Evolutionary conservation across 2,329 filamentous ascomycete species (phyloP).

Genomic region (Pseudogymnoascus sp.): DNA sequence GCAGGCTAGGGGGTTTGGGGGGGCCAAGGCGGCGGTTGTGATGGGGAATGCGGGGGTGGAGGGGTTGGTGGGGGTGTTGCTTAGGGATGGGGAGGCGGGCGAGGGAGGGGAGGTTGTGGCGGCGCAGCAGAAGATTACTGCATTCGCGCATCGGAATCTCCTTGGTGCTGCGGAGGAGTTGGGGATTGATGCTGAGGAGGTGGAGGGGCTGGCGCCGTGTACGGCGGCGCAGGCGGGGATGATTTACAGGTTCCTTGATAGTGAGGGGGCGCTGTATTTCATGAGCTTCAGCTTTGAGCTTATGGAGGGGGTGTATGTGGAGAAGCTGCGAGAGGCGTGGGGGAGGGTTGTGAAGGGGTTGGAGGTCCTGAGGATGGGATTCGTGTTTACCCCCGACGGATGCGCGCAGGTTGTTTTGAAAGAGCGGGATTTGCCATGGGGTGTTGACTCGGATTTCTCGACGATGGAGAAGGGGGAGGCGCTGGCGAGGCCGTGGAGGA

Average conservation of each 20-base stretch:
- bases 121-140: conserved; percentile 32
- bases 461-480: conserved; percentile 19
- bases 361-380: conserved; percentile 63
- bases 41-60: conserved; percentile 51
- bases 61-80: conserved; percentile 33
- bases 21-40: conserved; percentile 56
- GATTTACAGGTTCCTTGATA: conserved; percentile 59
- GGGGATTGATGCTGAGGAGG: conserved; percentile 37
- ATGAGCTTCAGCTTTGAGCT: conserved; percentile 62
- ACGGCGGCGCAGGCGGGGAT: conserved; percentile 83
- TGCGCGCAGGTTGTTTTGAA: conserved; percentile 64
- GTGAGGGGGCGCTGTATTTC: conserved; percentile 58
- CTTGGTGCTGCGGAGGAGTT: conserved; percentile 38
- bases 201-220: conserved; percentile 73
- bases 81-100: conserved; percentile 10
- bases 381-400: conserved; percentile 65
- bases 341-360: conserved; percentile 39
- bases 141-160: conserved; percentile 30
- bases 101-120: conserved; percentile 16
- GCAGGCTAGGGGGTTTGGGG: conserved; percentile 48
- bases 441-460: conserved; percentile 15
- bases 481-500: conserved; percentile 20
- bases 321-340: conserved; percentile 50
- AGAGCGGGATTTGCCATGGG: conserved; percentile 36
- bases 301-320: conserved; percentile 33